Percentiles rank a stretch among this genome's conserved stretches.
Evolutionary conservation across 169 alveolate species (phyloP).

Genomic region (Cryptosporidium muris): DNA sequence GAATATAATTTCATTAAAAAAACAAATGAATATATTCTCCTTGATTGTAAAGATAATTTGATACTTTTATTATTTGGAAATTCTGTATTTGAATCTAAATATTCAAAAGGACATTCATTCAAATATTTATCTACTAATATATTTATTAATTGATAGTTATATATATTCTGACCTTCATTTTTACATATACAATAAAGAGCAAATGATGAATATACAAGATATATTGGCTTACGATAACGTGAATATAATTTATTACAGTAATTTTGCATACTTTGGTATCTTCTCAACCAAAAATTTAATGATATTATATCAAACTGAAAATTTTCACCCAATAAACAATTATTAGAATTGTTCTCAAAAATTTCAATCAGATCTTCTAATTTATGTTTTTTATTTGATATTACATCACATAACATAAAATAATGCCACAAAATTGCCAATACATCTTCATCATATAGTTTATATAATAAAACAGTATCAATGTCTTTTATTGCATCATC

Average conservation of each 20-base stretch:
- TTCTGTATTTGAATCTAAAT: slow-evolving; percentile 1
- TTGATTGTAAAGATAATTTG: slow-evolving; percentile 2
- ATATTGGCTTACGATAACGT: too few relatives aligned
- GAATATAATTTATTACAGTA: slow-evolving; percentile 21
- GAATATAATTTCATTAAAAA: slow-evolving; percentile 36
- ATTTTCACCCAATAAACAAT: slow-evolving; percentile 17
- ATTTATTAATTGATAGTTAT: too few relatives aligned
- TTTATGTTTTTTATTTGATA: neutral
- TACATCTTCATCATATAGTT: slow-evolving; percentile 38
- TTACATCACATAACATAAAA: slow-evolving; percentile 13
- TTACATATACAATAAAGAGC: too few relatives aligned
- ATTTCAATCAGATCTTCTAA: slow-evolving; percentile 5
- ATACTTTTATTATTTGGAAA: neutral
- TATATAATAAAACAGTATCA: slow-evolving; percentile 5
- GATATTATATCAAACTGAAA: slow-evolving; percentile 51
- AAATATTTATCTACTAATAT: neutral
- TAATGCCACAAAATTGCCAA: slow-evolving; percentile 46
- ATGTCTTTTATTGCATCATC: slow-evolving; percentile 20
- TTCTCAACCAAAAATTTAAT: slow-evolving; percentile 23
- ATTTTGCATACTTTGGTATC: slow-evolving; percentile 1
- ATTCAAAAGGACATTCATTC: slow-evolving; percentile 7
- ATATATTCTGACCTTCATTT: too few relatives aligned
- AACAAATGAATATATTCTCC: slow-evolving; percentile 21
- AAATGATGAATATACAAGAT: too few relatives aligned
- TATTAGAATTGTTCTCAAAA: slow-evolving; percentile 3